A percentile compares a stretch with the other conserved stretches of the same genome.
Conservation (phyloP, 306 rosid genomes). For the Sicyos baderoa region DNA sequence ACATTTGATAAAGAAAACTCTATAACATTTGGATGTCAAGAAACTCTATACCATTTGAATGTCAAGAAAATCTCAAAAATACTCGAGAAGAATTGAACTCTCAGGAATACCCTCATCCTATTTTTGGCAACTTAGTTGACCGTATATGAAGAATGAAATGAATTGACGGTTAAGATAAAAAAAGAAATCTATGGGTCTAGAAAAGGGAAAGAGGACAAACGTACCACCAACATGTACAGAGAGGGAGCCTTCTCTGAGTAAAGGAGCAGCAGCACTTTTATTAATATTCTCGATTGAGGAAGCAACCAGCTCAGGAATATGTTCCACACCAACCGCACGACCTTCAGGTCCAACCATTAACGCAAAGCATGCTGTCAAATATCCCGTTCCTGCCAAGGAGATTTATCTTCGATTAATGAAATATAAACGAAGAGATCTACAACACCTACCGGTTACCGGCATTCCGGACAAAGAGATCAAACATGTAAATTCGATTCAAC, state of each 20-base stretch:
- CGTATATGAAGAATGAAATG: too few species aligned
- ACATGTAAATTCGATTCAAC: neutral
- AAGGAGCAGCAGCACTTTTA: conserved; percentile 64
- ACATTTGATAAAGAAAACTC: too few species aligned
- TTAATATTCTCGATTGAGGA: conserved; percentile 60
- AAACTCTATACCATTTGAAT: too few species aligned
- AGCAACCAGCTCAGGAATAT: conserved; percentile 82
- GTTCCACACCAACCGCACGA: conserved; percentile 72
- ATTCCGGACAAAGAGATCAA: conserved; percentile 40
- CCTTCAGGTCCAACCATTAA: conserved; percentile 89
- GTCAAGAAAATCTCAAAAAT: too few species aligned
- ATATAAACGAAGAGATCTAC: too few species aligned
- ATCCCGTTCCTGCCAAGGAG: conserved; percentile 68
- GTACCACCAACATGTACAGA: conserved; percentile 66
- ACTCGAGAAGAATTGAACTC: too few species aligned
- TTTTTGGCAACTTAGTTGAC: too few species aligned
- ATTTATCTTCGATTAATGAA: too few species aligned
- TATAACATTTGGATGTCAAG: too few species aligned
- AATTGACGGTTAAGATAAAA: too few species aligned
- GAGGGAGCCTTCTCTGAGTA: conserved; percentile 72
- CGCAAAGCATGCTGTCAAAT: conserved; percentile 87
- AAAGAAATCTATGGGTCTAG: neutral
- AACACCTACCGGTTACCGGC: too few species aligned
- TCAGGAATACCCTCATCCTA: too few species aligned
- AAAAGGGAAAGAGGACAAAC: conserved; percentile 17